Evolutionary conservation across 768 basidiomycete genomes (phyloP), one percentile per base, ranked within the genome.

Genomic region (Floccularia luteovirens): DNA sequence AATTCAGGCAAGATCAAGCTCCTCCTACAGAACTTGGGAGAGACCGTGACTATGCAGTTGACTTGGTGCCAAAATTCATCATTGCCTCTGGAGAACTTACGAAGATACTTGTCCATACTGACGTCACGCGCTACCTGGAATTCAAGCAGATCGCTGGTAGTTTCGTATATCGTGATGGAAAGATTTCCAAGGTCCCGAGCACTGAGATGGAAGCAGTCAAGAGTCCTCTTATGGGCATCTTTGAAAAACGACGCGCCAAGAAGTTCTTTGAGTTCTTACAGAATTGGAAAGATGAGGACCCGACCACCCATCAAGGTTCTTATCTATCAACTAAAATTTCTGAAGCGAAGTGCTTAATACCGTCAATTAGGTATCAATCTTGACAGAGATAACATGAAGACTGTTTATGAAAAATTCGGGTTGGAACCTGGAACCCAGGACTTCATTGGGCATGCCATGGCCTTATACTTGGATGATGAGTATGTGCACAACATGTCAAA

Each of bases 121-220:
- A 99, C 58, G 96, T 99, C 46, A 93, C 89, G 30, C 84, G 92
- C 45, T 99, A 99, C 65, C 83, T 99, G 55, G 96, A 98, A 59
- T 99, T 99, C 75, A 99, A 98, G 72, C 94, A 97, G 68, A 97
- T 99, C 63, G 91, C 96, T 0, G 96, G 94, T 39, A 92, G 89
- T 58, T 99, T 85, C 63, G 96, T 99, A 43, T 97, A 92, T 61
- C 83, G 94, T 39, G 94, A 98, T 61, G 91, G 92, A 37, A 87
- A 64, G 66, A 96, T 99, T 64, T 90, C 89, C 45, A 99, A 99
- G 64, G 96, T 99, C 7, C 96, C 96, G 23, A 85, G 86, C 54
- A 97, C 91, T 4, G 93, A 98, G 69, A 82, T 93, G 71, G 96
- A 99, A 68, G 96, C 96, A 6, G 85, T 97, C 42, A 83, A 66